Conservation (phyloP, 2,329 filamentous ascomycete species). For the Metarhizium rileyi region DNA sequence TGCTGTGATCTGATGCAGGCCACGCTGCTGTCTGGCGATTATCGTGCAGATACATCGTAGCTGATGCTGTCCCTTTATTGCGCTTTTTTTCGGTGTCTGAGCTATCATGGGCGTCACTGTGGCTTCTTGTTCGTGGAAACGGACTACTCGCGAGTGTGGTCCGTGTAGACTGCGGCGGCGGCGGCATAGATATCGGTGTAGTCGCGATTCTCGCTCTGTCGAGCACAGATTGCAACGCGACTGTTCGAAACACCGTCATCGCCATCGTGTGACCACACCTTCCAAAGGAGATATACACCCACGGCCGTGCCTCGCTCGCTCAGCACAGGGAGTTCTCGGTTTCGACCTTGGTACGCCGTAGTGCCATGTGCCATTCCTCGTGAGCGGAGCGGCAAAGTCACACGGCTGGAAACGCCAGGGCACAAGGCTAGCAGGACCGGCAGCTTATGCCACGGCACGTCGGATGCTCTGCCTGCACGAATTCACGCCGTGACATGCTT, state of each 20-base stretch:
- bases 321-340: background rate
- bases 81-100: no score
- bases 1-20: no score
- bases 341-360: background rate
- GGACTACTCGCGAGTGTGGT: no score
- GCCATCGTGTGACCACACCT: background rate
- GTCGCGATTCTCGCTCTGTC: no score
- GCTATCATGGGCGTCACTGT: no score
- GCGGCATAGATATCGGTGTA: no score
- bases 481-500: background rate
- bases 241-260: background rate
- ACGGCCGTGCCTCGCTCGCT: background rate
- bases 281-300: background rate
- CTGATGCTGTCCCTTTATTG: no score
- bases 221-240: background rate
- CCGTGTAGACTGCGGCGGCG: no score
- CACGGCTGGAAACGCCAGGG: background rate
- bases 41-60: no score
- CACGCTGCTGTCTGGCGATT: no score
- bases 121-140: no score
- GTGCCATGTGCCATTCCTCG: conserved; percentile 1
- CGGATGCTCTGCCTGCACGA: background rate
- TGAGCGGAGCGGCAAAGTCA: background rate
- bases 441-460: background rate
- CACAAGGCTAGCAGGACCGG: background rate